Base-by-base conservation (phyloP, 2,329 filamentous ascomycete species). In the Fusarium buxicola region DNA sequence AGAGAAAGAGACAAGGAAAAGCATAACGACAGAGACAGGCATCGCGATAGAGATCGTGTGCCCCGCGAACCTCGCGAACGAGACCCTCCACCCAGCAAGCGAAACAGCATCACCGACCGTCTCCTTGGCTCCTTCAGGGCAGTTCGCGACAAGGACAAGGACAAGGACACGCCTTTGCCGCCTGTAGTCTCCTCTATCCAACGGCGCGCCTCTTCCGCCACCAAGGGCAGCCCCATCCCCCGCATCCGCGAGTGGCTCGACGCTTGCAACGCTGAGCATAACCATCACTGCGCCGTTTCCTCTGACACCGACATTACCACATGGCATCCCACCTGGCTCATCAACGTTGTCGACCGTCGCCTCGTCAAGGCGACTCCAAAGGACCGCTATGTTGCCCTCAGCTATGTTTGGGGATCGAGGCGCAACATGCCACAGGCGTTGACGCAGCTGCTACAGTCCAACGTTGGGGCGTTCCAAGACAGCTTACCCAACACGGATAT, bases 201-300 rank as follows among this genome's bases (percentile, higher is more conserved):
- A 44, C 68, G 75, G 15, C 73, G 75, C 15, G 60, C 74, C 8
- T 77, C 76, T 13, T 66, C 72, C 39, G 69, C 70, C 46, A 71
- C 61, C 38, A 73, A 70, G 44, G 71, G 73, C 27, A 77, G 74
- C 9, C 78, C 78, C 15, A 66, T 79, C 31, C 70, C 69, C 41
- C 76, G 76, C 43, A 74, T 81, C 45, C 74, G 75, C 41, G 75
- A 79, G 38, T 81, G 79, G 79, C 74, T 81, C 30, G 77, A 81
- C 53, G 72, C 72, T 11, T 81, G 79, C 65, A 78, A 78, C 52
- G 69, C 70, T n/a, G 74, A 78, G 45, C 79, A 81, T 49, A 71
- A 74, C 12, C 69, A 73, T 24, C 79, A 81, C 66, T 81, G 79
- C 64, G 73, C 69, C 46, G 69, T 72, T 10, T 65, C 56, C 15